A percentile compares a stretch with the other conserved stretches of the same genome.
These are phyloP conservation scores for Colletotrichum brevisporum DNA, from an alignment of 2,329 filamentous ascomycete species.

Conservation along the genomic window DNA sequence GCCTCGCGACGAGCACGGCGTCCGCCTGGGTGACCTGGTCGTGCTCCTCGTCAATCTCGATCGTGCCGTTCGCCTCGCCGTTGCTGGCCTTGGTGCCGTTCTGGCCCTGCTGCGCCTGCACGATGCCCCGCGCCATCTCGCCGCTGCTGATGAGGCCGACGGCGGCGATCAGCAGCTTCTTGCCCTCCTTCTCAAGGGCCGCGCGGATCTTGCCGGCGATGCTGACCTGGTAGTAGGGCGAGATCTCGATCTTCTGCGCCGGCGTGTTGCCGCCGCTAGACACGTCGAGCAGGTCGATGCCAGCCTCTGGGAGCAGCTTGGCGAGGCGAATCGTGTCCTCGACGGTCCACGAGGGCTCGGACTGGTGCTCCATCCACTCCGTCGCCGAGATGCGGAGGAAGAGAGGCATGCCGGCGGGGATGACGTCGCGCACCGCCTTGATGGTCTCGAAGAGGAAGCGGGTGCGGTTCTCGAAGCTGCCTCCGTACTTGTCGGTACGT, in stretches of 20 bases:
- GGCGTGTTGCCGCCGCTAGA: slow-evolving; percentile 81
- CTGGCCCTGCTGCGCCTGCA: slow-evolving; percentile 58
- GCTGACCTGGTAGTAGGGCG: slow-evolving; percentile 80
- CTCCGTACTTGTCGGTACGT: slow-evolving; percentile 76
- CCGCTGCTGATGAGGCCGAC: slow-evolving; percentile 82
- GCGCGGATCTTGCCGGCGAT: slow-evolving; percentile 81
- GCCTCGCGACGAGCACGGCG: slow-evolving; percentile 79
- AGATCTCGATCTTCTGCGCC: slow-evolving; percentile 70
- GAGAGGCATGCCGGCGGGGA: slow-evolving; percentile 69
- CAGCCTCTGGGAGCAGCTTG: slow-evolving; percentile 76
- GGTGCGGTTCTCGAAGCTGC: slow-evolving; percentile 75
- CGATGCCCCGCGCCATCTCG: slow-evolving; percentile 73
- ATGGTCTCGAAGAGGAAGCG: slow-evolving; percentile 71
- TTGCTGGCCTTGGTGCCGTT: slow-evolving; percentile 53
- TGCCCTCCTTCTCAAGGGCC: slow-evolving; percentile 65
- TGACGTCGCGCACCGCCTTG: slow-evolving; percentile 62
- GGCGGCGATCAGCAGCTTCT: slow-evolving; percentile 75
- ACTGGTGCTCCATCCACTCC: slow-evolving; percentile 71
- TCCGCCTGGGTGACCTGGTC: slow-evolving; percentile 69
- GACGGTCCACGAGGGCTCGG: slow-evolving; percentile 74
- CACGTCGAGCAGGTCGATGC: slow-evolving; percentile 88
- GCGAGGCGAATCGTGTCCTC: slow-evolving; percentile 78
- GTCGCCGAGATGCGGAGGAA: slow-evolving; percentile 73
- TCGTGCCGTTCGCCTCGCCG: slow-evolving; percentile 51
- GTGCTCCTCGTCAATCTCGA: slow-evolving; percentile 57